Percentiles rank a stretch among this genome's conserved stretches.
Evolutionary conservation across 1,284 basidiomycete species (phyloP).

Genomic region (Abortiporus biennis): DNA sequence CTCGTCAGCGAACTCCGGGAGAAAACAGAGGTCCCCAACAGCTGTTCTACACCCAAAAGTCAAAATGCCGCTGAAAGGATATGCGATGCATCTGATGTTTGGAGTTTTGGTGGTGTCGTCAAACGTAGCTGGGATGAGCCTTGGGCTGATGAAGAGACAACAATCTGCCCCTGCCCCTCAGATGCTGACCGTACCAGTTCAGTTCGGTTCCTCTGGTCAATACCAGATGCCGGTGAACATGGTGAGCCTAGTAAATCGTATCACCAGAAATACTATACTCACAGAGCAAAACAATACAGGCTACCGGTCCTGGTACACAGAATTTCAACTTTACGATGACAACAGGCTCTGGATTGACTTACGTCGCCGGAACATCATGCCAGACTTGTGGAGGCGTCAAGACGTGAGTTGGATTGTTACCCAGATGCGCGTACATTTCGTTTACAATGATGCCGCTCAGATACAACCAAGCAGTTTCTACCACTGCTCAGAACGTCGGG

Average conservation of each 20-base stretch:
- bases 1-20: too few relatives aligned
- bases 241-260: slow-evolving; percentile 10
- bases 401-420: slow-evolving; percentile 19
- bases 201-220: slow-evolving; percentile 16
- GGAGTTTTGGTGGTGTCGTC: too few relatives aligned
- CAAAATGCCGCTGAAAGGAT: too few relatives aligned
- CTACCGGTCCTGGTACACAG: slow-evolving; percentile 22
- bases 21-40: too few relatives aligned
- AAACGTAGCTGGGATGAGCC: too few relatives aligned
- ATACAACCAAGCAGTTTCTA: slow-evolving; percentile 26
- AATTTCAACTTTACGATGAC: slow-evolving; percentile 33
- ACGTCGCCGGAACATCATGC: slow-evolving; percentile 29
- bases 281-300: slow-evolving; percentile 8
- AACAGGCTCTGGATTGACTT: slow-evolving; percentile 29
- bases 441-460: slow-evolving; percentile 13
- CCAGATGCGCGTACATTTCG: neutral
- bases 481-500: slow-evolving; percentile 18
- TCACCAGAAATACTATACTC: neutral
- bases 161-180: too few relatives aligned
- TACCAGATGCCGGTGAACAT: slow-evolving; percentile 16
- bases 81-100: too few relatives aligned
- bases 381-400: slow-evolving; percentile 23
- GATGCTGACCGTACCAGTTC: slow-evolving; percentile 12
- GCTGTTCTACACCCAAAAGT: too few relatives aligned
- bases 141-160: too few relatives aligned